A percentile compares a stretch with the other conserved stretches of the same genome.
These are phyloP conservation scores for Leccinum angustisporum DNA, from an alignment of 1,284 basidiomycete genomes.

Conservation along the genomic window DNA sequence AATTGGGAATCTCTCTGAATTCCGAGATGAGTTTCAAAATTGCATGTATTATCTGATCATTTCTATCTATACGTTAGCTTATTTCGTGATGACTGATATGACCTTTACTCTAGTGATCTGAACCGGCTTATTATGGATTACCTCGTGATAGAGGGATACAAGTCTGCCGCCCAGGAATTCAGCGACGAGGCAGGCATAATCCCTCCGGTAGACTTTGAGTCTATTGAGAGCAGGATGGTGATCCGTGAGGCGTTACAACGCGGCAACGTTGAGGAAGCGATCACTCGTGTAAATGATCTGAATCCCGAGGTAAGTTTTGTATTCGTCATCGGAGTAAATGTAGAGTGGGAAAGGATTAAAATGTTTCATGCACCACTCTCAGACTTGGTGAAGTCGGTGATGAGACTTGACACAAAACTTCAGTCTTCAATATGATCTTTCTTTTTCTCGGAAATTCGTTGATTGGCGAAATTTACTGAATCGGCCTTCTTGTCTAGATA, in stretches of 20 bases:
- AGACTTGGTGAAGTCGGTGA: conserved; percentile 73
- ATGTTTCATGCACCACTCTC: conserved; percentile 98
- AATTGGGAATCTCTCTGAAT: conserved; percentile 90
- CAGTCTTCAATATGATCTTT: conserved; percentile 88
- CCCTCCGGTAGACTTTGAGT: conserved; percentile 82
- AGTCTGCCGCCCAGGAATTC: conserved; percentile 93
- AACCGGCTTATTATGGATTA: conserved; percentile 98
- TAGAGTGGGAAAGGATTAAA: conserved; percentile 70
- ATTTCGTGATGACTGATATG: conserved; percentile 39
- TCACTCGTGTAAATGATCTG: conserved; percentile 90
- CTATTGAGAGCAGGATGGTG: conserved; percentile 90
- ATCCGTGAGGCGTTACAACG: conserved; percentile 93
- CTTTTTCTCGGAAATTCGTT: conserved; percentile 9
- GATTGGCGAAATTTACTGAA: conserved; percentile 16
- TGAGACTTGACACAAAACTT: conserved; percentile 76
- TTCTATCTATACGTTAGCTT: conserved; percentile 16
- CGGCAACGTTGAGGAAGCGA: conserved; percentile 93
- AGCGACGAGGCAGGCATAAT: conserved; percentile 82
- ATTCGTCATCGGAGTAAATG: conserved; percentile 7
- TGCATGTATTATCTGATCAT: conserved; percentile 83
- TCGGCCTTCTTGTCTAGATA: conserved; percentile 59
- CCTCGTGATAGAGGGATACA: conserved; percentile 96
- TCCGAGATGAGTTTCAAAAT: conserved; percentile 55
- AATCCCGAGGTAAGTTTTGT: conserved; percentile 87
- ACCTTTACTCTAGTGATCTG: conserved; percentile 62